These are phyloP conservation scores for Lyophyllum semitale DNA, from an alignment of 768 basidiomycete genomes.

Conservation along the genomic window DNA sequence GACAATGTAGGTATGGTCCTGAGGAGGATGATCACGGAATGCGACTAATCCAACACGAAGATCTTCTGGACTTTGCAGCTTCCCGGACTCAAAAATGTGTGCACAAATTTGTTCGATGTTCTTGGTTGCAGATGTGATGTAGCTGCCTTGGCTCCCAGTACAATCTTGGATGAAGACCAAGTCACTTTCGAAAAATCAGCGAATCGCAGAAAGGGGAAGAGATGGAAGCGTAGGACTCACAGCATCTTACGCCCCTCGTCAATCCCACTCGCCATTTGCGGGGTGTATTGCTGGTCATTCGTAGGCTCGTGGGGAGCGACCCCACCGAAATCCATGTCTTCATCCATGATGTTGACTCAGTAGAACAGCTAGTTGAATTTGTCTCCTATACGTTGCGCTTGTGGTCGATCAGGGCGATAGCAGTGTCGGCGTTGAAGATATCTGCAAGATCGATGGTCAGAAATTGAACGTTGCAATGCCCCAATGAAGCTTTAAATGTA, in stretches of 20 bases:
- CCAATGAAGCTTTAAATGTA: conserved; percentile 21
- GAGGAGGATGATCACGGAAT: conserved; percentile 96
- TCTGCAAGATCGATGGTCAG: conserved; percentile 26
- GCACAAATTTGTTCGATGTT: conserved; percentile 96
- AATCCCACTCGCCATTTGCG: conserved; percentile 21
- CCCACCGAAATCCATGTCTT: conserved; percentile 74
- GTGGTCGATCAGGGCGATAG: background rate
- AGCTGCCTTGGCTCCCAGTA: conserved; percentile 88
- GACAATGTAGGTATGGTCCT: conserved; percentile 93
- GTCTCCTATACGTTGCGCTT: conserved; percentile 11
- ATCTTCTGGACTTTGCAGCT: conserved; percentile 84
- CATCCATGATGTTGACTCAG: conserved; percentile 58
- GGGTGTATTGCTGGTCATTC: conserved; percentile 33
- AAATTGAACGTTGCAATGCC: conserved; percentile 13
- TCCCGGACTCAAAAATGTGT: conserved; percentile 92
- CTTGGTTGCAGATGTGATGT: conserved; percentile 92
- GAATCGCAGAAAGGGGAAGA: conserved; percentile 6
- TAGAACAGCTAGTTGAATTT: conserved; percentile 11
- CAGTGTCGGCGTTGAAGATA: conserved; percentile 6
- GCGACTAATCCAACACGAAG: conserved; percentile 91
- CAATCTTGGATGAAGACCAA: conserved; percentile 96
- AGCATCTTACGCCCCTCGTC: conserved; percentile 68
- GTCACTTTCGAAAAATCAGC: conserved; percentile 54
- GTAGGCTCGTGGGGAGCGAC: conserved; percentile 35
- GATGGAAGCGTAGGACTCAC: conserved; percentile 43